Conservation (phyloP, 1,284 basidiomycete genomes). For the Farysia itapuensis region DNA sequence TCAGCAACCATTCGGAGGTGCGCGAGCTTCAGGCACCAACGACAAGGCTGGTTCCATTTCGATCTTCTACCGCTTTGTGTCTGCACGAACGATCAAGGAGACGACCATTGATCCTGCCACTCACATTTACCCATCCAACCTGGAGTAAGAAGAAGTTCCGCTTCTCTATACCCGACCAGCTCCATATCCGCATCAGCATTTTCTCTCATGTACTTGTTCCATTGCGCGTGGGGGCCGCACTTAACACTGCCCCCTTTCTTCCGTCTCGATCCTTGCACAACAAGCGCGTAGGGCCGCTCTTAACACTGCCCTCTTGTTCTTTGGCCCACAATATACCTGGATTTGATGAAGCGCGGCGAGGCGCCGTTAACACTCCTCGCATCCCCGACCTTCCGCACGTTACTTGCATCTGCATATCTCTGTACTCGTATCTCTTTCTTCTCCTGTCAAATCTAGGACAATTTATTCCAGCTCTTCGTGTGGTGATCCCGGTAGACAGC, state of each 20-base stretch:
- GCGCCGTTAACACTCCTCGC: constrained; percentile 47
- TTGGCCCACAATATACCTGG: constrained; percentile 22
- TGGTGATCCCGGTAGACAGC: too few relatives aligned
- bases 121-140: constrained; percentile 56
- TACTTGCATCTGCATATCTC: neutral
- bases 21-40: constrained; percentile 89
- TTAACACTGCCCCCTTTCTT: constrained; percentile 30
- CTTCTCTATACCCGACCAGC: neutral
- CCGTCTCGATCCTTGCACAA: neutral
- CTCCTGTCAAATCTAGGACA: constrained; percentile 28
- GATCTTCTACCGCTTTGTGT: constrained; percentile 68
- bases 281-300: constrained; percentile 19
- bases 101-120: constrained; percentile 62
- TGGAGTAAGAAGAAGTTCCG: constrained; percentile 15
- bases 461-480: too few relatives aligned
- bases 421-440: neutral
- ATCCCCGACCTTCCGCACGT: neutral
- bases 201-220: constrained; percentile 6
- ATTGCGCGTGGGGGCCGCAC: constrained; percentile 28
- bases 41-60: constrained; percentile 93
- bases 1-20: constrained; percentile 96
- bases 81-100: constrained; percentile 92
- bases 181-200: constrained; percentile 7
- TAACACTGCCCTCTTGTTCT: constrained; percentile 29
- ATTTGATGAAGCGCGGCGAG: constrained; percentile 40